These are phyloP conservation scores for Botrytis aclada DNA, from an alignment of 2,329 filamentous ascomycete genomes.

Conservation along the genomic window DNA sequence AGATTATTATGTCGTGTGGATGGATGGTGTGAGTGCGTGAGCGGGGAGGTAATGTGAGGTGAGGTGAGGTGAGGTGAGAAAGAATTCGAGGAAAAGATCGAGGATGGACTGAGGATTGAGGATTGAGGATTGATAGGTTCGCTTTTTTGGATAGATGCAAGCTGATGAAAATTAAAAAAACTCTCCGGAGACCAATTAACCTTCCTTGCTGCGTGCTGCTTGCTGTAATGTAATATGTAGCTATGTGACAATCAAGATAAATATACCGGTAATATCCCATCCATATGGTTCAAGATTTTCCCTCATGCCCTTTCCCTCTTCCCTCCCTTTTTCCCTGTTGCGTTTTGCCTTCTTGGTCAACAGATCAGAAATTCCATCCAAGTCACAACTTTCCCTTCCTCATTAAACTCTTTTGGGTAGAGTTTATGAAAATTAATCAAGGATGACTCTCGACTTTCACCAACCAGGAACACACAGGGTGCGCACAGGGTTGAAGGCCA, in stretches of 20 bases:
- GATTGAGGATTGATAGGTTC: not conserved
- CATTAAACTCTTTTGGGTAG: not conserved
- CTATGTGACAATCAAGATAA: not conserved
- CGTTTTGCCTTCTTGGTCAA: not conserved
- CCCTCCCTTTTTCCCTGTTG: not conserved
- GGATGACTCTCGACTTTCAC: not conserved
- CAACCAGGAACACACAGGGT: not conserved
- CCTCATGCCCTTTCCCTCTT: not conserved
- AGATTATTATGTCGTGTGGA: not conserved
- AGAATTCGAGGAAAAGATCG: not conserved
- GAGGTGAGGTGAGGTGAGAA: not conserved
- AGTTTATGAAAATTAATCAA: not conserved
- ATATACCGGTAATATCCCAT: constrained; percentile 2
- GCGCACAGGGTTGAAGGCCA: not conserved
- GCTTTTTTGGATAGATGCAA: not conserved
- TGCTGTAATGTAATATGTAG: not conserved
- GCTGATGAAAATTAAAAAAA: not conserved
- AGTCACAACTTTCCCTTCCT: not conserved
- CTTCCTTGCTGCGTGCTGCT: not conserved
- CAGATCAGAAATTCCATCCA: not conserved
- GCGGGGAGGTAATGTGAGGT: not conserved
- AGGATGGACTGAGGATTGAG: too few species aligned
- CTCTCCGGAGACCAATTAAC: not conserved
- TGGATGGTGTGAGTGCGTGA: not conserved
- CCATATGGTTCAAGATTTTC: not conserved